Conservation (phyloP, 2,329 filamentous ascomycete species). For the Cladosporium phlei region DNA sequence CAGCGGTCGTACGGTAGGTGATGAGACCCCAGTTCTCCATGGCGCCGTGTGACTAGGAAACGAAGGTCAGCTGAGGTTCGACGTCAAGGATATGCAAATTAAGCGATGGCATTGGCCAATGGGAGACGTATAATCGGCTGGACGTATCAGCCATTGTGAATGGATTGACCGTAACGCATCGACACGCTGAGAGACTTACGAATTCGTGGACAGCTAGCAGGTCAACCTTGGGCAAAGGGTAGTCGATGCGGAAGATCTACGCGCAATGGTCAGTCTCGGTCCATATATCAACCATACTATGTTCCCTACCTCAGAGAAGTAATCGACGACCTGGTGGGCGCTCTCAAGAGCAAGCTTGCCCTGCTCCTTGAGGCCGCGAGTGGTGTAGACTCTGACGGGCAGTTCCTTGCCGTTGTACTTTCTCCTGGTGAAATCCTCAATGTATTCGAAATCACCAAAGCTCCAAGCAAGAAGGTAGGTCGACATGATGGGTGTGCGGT, state of each 20-base stretch:
- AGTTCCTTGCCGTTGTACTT: slow-evolving; percentile 87
- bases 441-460: slow-evolving; percentile 92
- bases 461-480: slow-evolving; percentile 88
- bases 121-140: slow-evolving; percentile 41
- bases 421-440: slow-evolving; percentile 84
- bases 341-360: slow-evolving; percentile 85
- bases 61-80: slow-evolving; percentile 36
- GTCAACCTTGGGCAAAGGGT: slow-evolving; percentile 88
- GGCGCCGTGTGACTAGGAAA: slow-evolving; percentile 59
- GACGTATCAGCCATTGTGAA: slow-evolving; percentile 22
- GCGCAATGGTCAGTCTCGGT: slow-evolving; percentile 3
- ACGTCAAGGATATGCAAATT: background rate
- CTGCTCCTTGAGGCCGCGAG: slow-evolving; percentile 87
- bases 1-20: slow-evolving; percentile 84
- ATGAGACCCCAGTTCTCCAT: slow-evolving; percentile 98
- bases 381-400: slow-evolving; percentile 93
- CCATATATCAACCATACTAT: background rate
- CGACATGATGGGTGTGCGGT: slow-evolving; percentile 84
- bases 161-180: too few relatives aligned
- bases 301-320: slow-evolving; percentile 74
- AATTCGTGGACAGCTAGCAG: slow-evolving; percentile 91
- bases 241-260: slow-evolving; percentile 80
- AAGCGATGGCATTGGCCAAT: background rate
- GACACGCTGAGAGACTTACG: slow-evolving; percentile 45
- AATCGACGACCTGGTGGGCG: slow-evolving; percentile 89